A percentile compares a stretch with the other conserved stretches of the same genome.
Conservation (phyloP, 441 rosid species). For the Bruguiera hainesii region DNA sequence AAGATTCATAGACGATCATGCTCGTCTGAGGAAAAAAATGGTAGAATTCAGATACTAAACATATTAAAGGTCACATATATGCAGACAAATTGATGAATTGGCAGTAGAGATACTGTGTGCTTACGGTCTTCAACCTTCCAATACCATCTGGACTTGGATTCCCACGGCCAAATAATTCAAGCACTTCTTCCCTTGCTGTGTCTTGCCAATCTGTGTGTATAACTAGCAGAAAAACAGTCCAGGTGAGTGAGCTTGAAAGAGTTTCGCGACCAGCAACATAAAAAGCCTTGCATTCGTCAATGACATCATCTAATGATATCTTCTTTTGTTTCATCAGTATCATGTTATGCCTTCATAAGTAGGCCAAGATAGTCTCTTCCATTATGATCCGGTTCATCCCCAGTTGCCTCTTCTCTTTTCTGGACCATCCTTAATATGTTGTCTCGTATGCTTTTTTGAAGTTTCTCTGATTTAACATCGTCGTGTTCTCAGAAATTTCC, state of each 20-base stretch:
- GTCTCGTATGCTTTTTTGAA: no score
- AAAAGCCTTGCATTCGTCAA: constrained; percentile 75
- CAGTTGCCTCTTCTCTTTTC: neutral
- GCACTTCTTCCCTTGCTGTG: constrained; percentile 58
- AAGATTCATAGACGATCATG: neutral
- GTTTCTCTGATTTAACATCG: no score
- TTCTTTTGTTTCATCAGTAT: neutral
- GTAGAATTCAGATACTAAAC: neutral
- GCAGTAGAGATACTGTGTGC: neutral
- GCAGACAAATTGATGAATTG: neutral
- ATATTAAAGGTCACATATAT: neutral
- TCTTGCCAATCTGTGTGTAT: constrained; percentile 66
- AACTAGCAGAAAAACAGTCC: constrained; percentile 54
- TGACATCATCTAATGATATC: constrained; percentile 43
- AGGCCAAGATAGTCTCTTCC: neutral
- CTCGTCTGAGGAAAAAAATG: neutral
- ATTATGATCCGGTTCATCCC: neutral
- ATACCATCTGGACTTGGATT: neutral
- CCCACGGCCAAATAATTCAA: neutral
- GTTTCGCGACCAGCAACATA: constrained; percentile 75
- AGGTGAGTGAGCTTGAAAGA: constrained; percentile 48
- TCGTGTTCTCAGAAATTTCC: no score
- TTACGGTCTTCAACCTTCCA: neutral
- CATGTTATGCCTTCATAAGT: neutral
- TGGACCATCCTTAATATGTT: no score